A percentile compares a stretch with the other conserved stretches of the same genome.
Evolutionary conservation across 768 basidiomycete species (phyloP).

Genomic region (Agaricus subrufescens): DNA sequence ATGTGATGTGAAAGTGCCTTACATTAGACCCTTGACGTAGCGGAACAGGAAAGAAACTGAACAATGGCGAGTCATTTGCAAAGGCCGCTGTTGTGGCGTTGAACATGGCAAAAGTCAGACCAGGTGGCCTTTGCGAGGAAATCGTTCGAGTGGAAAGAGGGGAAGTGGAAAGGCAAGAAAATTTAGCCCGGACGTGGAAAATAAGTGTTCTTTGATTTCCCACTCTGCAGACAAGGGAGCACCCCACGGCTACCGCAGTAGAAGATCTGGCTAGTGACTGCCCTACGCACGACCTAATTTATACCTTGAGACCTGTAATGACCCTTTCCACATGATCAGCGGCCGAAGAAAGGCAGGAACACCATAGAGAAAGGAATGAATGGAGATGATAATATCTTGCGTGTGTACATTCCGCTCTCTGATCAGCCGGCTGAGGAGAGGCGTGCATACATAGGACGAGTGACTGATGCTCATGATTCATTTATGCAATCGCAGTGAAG

Average conservation of each 20-base stretch:
- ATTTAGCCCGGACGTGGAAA: neutral
- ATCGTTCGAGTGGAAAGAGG: neutral
- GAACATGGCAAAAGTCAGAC: neutral
- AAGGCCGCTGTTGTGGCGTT: neutral
- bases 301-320: neutral
- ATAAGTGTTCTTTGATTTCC: neutral
- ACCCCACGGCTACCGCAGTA: too few species aligned
- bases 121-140: neutral
- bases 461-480: neutral
- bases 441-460: neutral
- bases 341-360: neutral
- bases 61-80: neutral
- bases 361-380: neutral
- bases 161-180: neutral
- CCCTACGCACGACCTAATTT: neutral
- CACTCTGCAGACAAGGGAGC: neutral
- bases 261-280: neutral
- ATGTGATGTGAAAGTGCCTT: neutral
- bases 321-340: slow-evolving; percentile 1
- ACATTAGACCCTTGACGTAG: slow-evolving; percentile 2
- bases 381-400: neutral
- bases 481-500: slow-evolving; percentile 2
- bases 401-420: neutral
- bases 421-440: neutral
- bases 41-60: slow-evolving; percentile 1